A percentile compares a stretch with the other conserved stretches of the same genome.
Evolutionary conservation across 1,284 basidiomycete species (phyloP).

Genomic region (Sporisorium reilianum): DNA sequence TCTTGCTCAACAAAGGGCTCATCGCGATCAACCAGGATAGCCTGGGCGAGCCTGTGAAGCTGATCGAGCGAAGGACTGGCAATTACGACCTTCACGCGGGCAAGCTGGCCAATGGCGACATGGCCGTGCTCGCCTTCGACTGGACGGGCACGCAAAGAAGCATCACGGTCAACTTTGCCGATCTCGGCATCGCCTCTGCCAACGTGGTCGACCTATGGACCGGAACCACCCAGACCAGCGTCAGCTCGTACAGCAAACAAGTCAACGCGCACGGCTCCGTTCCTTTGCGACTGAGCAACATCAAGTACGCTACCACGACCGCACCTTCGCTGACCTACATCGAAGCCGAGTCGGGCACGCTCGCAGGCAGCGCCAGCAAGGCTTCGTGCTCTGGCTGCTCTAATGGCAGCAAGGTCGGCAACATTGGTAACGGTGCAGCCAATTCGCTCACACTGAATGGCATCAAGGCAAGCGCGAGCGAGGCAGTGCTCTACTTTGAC

Average conservation of each 20-base stretch:
- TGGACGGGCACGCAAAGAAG: conserved; percentile 29
- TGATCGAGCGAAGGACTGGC: conserved; percentile 44
- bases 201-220: conserved; percentile 43
- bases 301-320: conserved; percentile 14
- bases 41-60: conserved; percentile 52
- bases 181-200: conserved; percentile 35
- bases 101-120: conserved; percentile 40
- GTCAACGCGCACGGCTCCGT: conserved; percentile 47
- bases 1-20: conserved; percentile 61
- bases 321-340: conserved; percentile 25
- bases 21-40: conserved; percentile 60
- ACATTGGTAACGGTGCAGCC: conserved; percentile 21
- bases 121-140: conserved; percentile 48
- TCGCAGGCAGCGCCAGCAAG: conserved; percentile 17
- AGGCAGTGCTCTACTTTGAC: conserved; percentile 45
- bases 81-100: conserved; percentile 48
- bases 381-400: conserved; percentile 44
- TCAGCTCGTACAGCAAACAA: conserved; percentile 24
- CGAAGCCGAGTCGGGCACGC: conserved; percentile 25
- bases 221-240: conserved; percentile 11
- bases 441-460: conserved; percentile 31
- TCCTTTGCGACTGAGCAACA: conserved; percentile 40
- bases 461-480: conserved; percentile 20
- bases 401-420: conserved; percentile 33
- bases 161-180: conserved; percentile 41